Base-by-base conservation (phyloP, 2,329 filamentous ascomycete species). In the Cylindrodendrum hubeiense region DNA sequence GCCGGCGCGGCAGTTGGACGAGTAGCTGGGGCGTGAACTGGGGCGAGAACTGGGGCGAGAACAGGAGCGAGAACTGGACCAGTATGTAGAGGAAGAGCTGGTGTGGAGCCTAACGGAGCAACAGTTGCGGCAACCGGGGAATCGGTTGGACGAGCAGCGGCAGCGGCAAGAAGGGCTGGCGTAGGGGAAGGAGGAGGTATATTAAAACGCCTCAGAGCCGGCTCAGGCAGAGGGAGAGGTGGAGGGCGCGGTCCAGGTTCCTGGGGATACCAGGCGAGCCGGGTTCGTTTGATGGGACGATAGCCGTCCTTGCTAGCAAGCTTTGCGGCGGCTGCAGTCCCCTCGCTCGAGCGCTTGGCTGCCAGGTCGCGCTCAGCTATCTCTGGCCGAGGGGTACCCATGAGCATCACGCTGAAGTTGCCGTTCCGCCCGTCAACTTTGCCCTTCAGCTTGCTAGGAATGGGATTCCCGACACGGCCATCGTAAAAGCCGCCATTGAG, bases 341-440 rank as follows among this genome's bases (percentile, higher is more conserved):
- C 86, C 74, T 91, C 88, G 72, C 89, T 91, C 13, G 87, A 86
- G 54, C 87, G 85, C 75, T 89, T 88, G 6, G 88, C 88, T 49
- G 86, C 84, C 55, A 84, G 84, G 72, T 86, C 83, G 51, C 86
- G 81, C 43, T 84, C 80, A 54, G 84, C 79, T 41, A 83, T 82
- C 62, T 84, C 82, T 66, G 80, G 78, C 73, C 78, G 81, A 60
- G 79, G 72, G 26, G 87, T 79, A 34, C 85, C 83, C 81, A 91
- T 89, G 61, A 89, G 87, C 84, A 91, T 89, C 43, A 90, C 86
- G 49, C 83, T 81, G 74, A 91, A 91, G 69, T 89, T 89, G 28
- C 88, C 88, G 65, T 86, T 86, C 71, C 84, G 85, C 26, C 81
- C 80, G 67, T 86, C 83, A 21, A 86, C 85, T 68, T 85, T 87